These are phyloP conservation scores for Bruguiera gymnorhiza DNA, from an alignment of 345 rosid species.

Conservation along the genomic window DNA sequence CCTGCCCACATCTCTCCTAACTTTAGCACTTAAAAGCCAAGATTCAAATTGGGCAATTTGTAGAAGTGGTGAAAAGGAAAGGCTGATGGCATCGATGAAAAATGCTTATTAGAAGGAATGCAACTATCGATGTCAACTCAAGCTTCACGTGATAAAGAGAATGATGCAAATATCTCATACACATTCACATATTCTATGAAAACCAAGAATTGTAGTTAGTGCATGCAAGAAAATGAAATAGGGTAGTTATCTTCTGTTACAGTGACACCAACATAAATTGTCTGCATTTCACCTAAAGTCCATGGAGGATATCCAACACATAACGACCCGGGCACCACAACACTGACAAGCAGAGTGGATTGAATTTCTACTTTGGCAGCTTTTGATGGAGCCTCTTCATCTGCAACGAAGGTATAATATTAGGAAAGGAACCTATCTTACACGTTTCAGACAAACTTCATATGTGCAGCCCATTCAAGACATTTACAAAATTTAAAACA, in stretches of 20 bases:
- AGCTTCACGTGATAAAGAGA: neutral
- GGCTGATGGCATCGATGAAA: too few relatives aligned
- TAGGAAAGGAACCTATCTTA: too few relatives aligned
- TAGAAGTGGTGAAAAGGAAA: too few relatives aligned
- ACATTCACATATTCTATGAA: too few relatives aligned
- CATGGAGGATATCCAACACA: constrained; percentile 69
- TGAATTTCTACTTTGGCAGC: constrained; percentile 58
- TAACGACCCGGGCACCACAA: constrained; percentile 46
- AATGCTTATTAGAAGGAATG: neutral
- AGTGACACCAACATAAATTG: constrained; percentile 23
- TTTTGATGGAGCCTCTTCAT: constrained; percentile 77
- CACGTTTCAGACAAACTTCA: too few relatives aligned
- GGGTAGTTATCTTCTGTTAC: neutral
- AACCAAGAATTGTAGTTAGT: neutral
- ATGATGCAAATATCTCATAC: too few relatives aligned
- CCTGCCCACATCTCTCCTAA: too few relatives aligned
- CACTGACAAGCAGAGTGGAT: constrained; percentile 46
- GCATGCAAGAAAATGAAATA: neutral
- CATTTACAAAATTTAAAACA: too few relatives aligned
- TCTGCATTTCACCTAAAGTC: constrained; percentile 50
- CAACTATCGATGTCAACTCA: neutral
- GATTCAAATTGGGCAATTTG: too few relatives aligned
- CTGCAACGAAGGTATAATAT: constrained; percentile 31
- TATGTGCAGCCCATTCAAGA: too few relatives aligned
- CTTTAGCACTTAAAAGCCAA: too few relatives aligned